Evolutionary conservation across 208 protist species (phyloP).

Genomic region (Leishmania mexicana): DNA sequence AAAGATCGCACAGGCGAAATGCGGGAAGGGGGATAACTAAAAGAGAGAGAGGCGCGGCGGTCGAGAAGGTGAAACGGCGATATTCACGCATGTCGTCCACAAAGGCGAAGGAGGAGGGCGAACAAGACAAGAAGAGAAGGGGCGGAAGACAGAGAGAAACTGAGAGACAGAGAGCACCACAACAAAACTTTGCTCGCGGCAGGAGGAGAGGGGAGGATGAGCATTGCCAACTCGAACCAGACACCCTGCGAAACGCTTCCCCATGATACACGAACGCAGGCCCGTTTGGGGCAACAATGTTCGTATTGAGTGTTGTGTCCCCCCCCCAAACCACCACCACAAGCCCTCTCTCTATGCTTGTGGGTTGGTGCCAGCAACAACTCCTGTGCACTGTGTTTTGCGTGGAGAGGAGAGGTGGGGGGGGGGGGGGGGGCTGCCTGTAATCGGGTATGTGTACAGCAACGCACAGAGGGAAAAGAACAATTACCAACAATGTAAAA

Average conservation of each 20-base stretch:
- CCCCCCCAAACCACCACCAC: too few species aligned
- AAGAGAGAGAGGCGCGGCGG: neutral
- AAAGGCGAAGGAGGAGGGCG: neutral
- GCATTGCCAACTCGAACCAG: neutral
- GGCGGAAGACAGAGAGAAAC: neutral
- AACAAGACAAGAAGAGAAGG: neutral
- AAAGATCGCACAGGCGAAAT: neutral
- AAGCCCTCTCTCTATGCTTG: neutral
- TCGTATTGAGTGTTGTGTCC: neutral
- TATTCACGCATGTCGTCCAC: neutral
- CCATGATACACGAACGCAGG: neutral
- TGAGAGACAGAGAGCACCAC: neutral
- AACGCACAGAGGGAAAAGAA: neutral
- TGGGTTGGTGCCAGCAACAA: neutral
- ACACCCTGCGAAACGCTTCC: neutral
- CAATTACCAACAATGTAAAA: neutral
- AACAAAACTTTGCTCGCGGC: neutral
- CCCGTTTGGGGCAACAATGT: neutral
- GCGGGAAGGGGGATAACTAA: neutral
- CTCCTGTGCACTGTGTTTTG: neutral
- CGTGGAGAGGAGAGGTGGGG: neutral
- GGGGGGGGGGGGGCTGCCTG: neutral
- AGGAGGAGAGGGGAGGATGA: neutral
- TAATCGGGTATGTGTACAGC: neutral
- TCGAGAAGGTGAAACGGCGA: neutral